Percentiles rank a stretch among this genome's conserved stretches.
Evolutionary conservation across 2,329 filamentous ascomycete species (phyloP).

Genomic region (Diaporthe amygdali): DNA sequence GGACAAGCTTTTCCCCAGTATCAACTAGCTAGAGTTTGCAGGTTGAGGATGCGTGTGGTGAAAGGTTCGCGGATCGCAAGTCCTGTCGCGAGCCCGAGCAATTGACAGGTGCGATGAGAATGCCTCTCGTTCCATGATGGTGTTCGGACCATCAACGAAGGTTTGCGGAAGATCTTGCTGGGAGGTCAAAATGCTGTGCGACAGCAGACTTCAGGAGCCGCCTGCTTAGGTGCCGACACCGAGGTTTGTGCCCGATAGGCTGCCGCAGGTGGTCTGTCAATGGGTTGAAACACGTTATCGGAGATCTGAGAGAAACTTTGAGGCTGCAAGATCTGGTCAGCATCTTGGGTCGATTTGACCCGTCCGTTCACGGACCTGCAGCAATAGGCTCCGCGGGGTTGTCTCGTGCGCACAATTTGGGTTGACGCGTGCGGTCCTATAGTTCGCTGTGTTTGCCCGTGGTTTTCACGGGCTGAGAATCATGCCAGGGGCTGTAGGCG

Average conservation of each 20-base stretch:
- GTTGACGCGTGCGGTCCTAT: neutral
- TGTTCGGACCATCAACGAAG: constrained; percentile 7
- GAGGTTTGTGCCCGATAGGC: constrained; percentile 8
- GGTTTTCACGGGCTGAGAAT: neutral
- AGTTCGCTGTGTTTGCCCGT: neutral
- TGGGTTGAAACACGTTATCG: constrained; percentile 4
- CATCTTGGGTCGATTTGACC: constrained; percentile 3
- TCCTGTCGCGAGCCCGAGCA: neutral
- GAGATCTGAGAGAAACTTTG: constrained; percentile 7
- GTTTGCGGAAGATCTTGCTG: neutral
- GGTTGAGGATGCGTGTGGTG: neutral
- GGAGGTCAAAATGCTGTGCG: neutral
- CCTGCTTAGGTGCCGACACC: neutral
- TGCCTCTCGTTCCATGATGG: neutral
- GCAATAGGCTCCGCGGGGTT: neutral
- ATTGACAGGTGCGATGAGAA: neutral
- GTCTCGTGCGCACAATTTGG: neutral
- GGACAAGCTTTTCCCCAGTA: neutral
- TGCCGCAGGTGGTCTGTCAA: neutral
- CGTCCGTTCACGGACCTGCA: neutral
- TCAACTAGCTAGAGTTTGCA: neutral
- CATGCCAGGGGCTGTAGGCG: neutral
- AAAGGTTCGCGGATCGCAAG: neutral
- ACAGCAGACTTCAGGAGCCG: constrained; percentile 3
- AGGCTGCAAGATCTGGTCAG: constrained; percentile 8